These are phyloP conservation scores for Botrytis pseudocinerea DNA, from an alignment of 2,329 filamentous ascomycete genomes.

Conservation along the genomic window DNA sequence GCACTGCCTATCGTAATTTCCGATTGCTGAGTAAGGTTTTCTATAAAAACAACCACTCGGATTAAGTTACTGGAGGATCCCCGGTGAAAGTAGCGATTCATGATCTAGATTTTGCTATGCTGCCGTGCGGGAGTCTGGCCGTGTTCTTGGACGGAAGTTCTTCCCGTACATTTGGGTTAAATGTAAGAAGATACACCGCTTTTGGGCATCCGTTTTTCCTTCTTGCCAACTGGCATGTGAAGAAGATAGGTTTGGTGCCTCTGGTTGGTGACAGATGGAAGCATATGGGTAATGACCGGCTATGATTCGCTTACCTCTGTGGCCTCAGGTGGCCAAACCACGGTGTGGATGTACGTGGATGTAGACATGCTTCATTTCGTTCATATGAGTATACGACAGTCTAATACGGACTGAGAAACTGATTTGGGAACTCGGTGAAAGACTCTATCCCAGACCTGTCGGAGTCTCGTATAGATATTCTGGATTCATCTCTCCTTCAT, in stretches of 20 bases:
- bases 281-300: not conserved
- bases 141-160: not conserved
- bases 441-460: not conserved
- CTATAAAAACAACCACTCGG: not conserved
- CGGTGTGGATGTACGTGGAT: not conserved
- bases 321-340: not conserved
- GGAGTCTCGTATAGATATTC: not conserved
- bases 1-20: not conserved
- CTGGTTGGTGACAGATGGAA: not conserved
- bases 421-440: slow-evolving; percentile 3
- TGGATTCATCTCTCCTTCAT: not conserved
- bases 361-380: not conserved
- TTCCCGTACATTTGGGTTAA: not conserved
- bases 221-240: slow-evolving; percentile 1
- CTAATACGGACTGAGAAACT: not conserved
- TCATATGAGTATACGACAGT: not conserved
- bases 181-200: not conserved
- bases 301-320: not conserved
- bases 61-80: not conserved
- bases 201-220: not conserved
- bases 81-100: not conserved
- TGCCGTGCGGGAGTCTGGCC: not conserved
- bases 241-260: not conserved
- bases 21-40: not conserved
- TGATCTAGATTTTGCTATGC: slow-evolving; percentile 5